A percentile compares a stretch with the other conserved stretches of the same genome.
Conservation (phyloP, 345 rosid genomes). For the Mallotus nudiflorus region DNA sequence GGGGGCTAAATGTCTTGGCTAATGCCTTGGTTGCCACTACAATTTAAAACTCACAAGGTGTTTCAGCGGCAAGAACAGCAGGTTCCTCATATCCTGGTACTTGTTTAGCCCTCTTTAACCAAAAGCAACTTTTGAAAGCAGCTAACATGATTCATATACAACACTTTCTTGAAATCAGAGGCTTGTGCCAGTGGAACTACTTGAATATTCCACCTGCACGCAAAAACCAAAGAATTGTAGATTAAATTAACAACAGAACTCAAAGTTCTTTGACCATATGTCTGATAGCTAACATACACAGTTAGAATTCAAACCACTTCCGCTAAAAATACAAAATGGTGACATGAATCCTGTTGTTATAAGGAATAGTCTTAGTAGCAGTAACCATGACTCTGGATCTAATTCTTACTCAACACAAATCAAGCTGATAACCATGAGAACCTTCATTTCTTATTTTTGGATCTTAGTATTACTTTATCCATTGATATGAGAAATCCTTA, state of each 20-base stretch:
- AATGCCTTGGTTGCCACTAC: background rate
- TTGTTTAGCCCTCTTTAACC: slow-evolving; percentile 35
- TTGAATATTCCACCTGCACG: slow-evolving; percentile 10
- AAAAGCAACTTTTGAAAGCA: slow-evolving; percentile 47
- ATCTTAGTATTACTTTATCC: background rate
- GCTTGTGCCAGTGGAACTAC: background rate
- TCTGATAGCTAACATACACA: background rate
- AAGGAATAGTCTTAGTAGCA: background rate
- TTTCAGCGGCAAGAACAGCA: slow-evolving; percentile 65
- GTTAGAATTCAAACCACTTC: background rate
- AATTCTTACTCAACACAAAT: too few species aligned
- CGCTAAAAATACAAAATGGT: background rate
- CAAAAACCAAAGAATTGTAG: background rate
- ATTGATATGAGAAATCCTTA: background rate
- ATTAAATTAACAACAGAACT: background rate
- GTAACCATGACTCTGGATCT: background rate
- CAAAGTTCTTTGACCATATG: background rate
- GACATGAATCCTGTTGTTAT: background rate
- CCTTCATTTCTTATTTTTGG: background rate
- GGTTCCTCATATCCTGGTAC: slow-evolving; percentile 67
- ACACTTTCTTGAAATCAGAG: background rate
- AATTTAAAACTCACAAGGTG: slow-evolving; percentile 56
- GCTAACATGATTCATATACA: slow-evolving; percentile 4
- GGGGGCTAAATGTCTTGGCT: too few species aligned
- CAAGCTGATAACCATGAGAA: background rate